phyloP scores from a whole-genome alignment of 2,329 filamentous ascomycete genomes.

The Penicillium italicum region DNA sequence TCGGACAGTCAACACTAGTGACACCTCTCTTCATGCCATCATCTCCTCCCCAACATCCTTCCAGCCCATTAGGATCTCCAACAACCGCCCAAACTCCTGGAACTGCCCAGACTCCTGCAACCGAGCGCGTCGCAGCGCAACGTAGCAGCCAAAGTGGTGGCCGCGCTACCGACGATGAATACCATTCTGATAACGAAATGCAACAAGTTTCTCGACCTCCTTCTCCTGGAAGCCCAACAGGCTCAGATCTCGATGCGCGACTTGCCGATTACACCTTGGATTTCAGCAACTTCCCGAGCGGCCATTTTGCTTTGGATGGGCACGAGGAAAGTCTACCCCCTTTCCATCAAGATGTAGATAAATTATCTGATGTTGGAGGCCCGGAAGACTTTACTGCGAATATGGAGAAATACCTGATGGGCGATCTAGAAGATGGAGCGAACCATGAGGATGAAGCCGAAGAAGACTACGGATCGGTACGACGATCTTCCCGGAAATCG shows the following conservation, averaged over 20 bases:
- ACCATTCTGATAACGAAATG: constrained; percentile 9
- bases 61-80: constrained; percentile 23
- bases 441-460: constrained; percentile 11
- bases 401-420: constrained; percentile 40
- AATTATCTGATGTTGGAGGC: constrained; percentile 39
- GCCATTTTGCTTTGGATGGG: constrained; percentile 20
- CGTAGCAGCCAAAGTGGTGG: constrained; percentile 4
- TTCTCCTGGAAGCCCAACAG: constrained; percentile 27
- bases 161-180: constrained; percentile 11
- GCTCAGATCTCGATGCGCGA: constrained; percentile 37
- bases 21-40: constrained; percentile 39
- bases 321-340: constrained; percentile 27
- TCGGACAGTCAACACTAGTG: constrained; percentile 40
- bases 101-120: constrained; percentile 22
- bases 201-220: constrained; percentile 15
- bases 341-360: constrained; percentile 27
- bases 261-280: constrained; percentile 42
- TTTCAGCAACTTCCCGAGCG: constrained; percentile 36
- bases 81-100: constrained; percentile 23
- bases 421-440: constrained; percentile 22
- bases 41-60: constrained; percentile 29
- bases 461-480: constrained; percentile 8
- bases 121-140: constrained; percentile 16
- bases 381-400: constrained; percentile 45
- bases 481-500: constrained; percentile 18